A percentile compares a stretch with the other conserved stretches of the same genome.
These are phyloP conservation scores for Lepraria neglecta DNA, from an alignment of 495 filamentous ascomycete genomes.

Conservation along the genomic window DNA sequence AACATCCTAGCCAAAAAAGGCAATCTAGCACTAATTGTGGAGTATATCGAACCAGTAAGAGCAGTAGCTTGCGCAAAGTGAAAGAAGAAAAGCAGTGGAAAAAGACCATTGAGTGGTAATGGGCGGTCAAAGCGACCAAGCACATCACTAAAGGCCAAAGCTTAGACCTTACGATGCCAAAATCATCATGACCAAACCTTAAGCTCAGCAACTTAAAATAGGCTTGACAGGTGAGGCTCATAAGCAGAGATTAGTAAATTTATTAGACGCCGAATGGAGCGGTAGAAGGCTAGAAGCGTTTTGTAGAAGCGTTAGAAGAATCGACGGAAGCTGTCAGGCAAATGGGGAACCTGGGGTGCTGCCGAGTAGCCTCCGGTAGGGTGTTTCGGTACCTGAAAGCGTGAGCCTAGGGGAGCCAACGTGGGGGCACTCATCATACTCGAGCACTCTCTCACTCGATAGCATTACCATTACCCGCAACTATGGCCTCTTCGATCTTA, in stretches of 20 bases:
- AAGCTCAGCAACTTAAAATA: constrained; percentile 18
- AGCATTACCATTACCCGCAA: background rate
- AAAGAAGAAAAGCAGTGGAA: constrained; percentile 11
- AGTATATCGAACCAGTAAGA: constrained; percentile 15
- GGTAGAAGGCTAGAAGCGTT: constrained; percentile 7
- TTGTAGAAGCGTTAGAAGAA: constrained; percentile 15
- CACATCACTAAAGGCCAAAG: constrained; percentile 14
- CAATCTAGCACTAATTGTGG: constrained; percentile 23
- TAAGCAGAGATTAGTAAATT: background rate
- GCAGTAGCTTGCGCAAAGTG: constrained; percentile 26
- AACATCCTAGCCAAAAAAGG: constrained; percentile 20
- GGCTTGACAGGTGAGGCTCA: constrained; percentile 12
- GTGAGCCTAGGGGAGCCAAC: constrained; percentile 3
- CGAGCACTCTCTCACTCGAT: background rate
- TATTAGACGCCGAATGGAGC: constrained; percentile 11
- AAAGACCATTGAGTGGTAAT: constrained; percentile 19
- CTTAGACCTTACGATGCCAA: constrained; percentile 17
- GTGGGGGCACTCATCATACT: constrained; percentile 2
- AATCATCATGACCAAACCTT: constrained; percentile 18
- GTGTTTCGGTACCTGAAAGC: constrained; percentile 11
- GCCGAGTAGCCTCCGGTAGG: constrained; percentile 2
- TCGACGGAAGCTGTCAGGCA: constrained; percentile 14
- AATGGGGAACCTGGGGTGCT: constrained; percentile 13
- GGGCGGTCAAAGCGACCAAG: constrained; percentile 30
- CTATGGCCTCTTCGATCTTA: background rate